Percentiles rank a stretch among this genome's conserved stretches.
phyloP scores from a whole-genome alignment of 2,329 filamentous ascomycete species.

The Periconia macrospinosa region DNA sequence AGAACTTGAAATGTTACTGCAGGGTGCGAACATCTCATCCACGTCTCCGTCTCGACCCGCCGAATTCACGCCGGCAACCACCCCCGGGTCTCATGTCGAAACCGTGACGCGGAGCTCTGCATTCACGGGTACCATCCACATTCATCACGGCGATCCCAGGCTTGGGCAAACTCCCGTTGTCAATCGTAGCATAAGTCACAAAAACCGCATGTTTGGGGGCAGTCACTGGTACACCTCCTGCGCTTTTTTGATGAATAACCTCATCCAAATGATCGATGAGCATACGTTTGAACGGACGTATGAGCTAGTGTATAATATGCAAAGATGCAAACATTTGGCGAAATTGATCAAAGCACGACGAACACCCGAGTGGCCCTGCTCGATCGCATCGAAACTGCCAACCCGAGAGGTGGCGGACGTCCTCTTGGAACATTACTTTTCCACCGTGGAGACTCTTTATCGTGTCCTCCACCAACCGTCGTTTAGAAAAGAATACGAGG shows the following conservation, averaged over 20 bases:
- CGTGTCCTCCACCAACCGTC: conserved; percentile 57
- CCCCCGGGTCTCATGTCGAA: conserved; percentile 35
- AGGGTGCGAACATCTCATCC: conserved; percentile 2
- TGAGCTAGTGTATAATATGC: conserved; percentile 41
- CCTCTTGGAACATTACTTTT: conserved; percentile 55
- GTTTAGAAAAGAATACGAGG: conserved; percentile 54
- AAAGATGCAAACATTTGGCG: conserved; percentile 58
- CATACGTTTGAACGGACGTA: conserved; percentile 36
- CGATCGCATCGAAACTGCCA: conserved; percentile 51
- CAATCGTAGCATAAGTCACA: conserved; percentile 54
- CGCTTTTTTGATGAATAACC: conserved; percentile 48
- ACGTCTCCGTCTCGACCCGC: conserved; percentile 19
- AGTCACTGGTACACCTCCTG: conserved; percentile 59
- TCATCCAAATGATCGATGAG: conserved; percentile 51
- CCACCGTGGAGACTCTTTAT: conserved; percentile 52
- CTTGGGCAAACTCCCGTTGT: conserved; percentile 37
- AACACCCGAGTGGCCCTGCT: conserved; percentile 52
- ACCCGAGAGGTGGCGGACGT: conserved; percentile 48
- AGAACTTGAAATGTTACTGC: conserved; percentile 51
- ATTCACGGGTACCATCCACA: conserved; percentile 49
- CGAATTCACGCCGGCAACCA: conserved; percentile 9
- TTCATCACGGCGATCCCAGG: conserved; percentile 43
- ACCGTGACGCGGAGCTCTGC: conserved; percentile 34
- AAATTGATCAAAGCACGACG: conserved; percentile 56
- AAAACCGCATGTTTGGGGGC: conserved; percentile 59